Percentiles rank a stretch among this genome's conserved stretches.
Evolutionary conservation across 306 rosid genomes (phyloP).

Genomic region (Rosa rugosa): DNA sequence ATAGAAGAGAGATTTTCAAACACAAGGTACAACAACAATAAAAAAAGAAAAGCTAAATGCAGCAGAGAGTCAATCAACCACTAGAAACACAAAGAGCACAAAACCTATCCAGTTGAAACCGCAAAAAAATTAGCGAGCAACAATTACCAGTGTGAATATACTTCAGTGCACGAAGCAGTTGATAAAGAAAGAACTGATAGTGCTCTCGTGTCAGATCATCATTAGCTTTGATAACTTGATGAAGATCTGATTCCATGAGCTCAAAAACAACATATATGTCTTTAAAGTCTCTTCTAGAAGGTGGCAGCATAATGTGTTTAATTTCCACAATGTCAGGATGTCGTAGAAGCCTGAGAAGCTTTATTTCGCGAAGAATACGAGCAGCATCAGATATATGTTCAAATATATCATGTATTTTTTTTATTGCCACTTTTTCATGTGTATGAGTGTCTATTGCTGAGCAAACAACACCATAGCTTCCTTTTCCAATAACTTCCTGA

Average conservation of each 20-base stretch:
- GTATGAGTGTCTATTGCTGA: slow-evolving; percentile 92
- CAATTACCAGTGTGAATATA: slow-evolving; percentile 81
- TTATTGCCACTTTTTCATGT: slow-evolving; percentile 87
- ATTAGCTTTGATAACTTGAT: slow-evolving; percentile 95
- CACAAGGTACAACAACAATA: not conserved
- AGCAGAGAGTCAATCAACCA: not conserved
- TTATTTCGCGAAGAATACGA: slow-evolving; percentile 97
- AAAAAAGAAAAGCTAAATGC: not conserved
- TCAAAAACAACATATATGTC: slow-evolving; percentile 95
- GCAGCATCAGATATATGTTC: slow-evolving; percentile 96
- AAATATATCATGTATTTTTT: slow-evolving; percentile 86
- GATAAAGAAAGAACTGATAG: slow-evolving; percentile 92
- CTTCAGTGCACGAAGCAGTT: slow-evolving; percentile 93
- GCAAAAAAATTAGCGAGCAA: slow-evolving; percentile 15
- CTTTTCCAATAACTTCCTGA: slow-evolving; percentile 91
- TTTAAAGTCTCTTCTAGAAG: slow-evolving; percentile 80
- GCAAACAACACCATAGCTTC: slow-evolving; percentile 97
- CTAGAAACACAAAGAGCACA: not conserved
- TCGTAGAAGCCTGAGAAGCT: slow-evolving; percentile 88
- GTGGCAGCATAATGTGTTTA: slow-evolving; percentile 85
- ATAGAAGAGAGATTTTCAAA: not conserved
- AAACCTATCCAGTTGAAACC: not conserved
- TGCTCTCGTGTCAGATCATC: slow-evolving; percentile 88
- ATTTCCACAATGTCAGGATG: slow-evolving; percentile 99
- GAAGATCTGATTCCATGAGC: slow-evolving; percentile 96